Evolutionary conservation across 2,329 filamentous ascomycete genomes (phyloP).

Genomic region (Fusarium staphyleae): DNA sequence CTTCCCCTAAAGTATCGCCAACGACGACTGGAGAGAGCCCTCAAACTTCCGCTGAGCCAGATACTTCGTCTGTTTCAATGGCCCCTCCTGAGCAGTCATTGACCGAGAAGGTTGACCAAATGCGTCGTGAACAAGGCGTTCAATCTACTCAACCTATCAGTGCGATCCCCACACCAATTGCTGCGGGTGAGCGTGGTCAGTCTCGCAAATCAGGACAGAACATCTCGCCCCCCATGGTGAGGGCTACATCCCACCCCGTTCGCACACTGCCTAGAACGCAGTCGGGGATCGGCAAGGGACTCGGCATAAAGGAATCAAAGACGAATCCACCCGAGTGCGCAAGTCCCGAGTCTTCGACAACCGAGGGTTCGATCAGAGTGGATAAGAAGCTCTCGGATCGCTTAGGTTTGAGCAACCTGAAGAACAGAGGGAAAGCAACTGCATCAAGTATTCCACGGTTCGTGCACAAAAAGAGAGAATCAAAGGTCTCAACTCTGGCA

Average conservation of each 20-base stretch:
- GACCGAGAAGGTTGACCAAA: slow-evolving; percentile 58
- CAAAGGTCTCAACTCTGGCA: slow-evolving; percentile 88
- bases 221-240: slow-evolving; percentile 60
- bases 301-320: slow-evolving; percentile 47
- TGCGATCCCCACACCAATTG: slow-evolving; percentile 37
- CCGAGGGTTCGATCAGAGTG: slow-evolving; percentile 54
- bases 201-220: slow-evolving; percentile 55
- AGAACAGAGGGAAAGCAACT: slow-evolving; percentile 61
- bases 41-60: slow-evolving; percentile 16
- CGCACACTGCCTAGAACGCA: slow-evolving; percentile 56
- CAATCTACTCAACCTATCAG: slow-evolving; percentile 45
- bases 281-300: slow-evolving; percentile 53
- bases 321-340: slow-evolving; percentile 37
- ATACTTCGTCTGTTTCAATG: slow-evolving; percentile 12
- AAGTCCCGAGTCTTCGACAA: slow-evolving; percentile 32
- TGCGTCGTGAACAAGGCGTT: slow-evolving; percentile 56
- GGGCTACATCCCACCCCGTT: slow-evolving; percentile 60
- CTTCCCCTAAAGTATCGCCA: slow-evolving; percentile 37
- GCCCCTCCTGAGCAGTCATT: slow-evolving; percentile 41
- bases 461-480: slow-evolving; percentile 74
- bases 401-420: slow-evolving; percentile 70
- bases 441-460: slow-evolving; percentile 90
- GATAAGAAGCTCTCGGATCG: slow-evolving; percentile 83
- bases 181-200: slow-evolving; percentile 46
- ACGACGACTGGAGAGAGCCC: slow-evolving; percentile 18